Percentiles rank a stretch among this genome's conserved stretches.
phyloP scores from a whole-genome alignment of 768 basidiomycete genomes.

The Trametes cubensis region DNA sequence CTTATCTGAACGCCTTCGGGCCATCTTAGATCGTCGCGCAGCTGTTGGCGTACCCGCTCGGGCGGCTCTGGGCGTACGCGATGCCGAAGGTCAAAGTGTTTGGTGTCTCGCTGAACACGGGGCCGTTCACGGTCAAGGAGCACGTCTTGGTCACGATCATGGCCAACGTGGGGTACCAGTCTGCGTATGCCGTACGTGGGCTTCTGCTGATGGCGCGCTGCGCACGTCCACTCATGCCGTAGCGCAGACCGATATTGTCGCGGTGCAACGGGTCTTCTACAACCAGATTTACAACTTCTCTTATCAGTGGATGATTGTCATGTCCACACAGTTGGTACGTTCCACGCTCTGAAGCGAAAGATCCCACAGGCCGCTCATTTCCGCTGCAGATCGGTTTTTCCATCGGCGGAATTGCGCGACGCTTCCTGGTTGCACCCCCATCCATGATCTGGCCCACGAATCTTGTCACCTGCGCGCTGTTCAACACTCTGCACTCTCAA shows the following conservation, averaged over 20 bases:
- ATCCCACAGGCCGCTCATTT: neutral
- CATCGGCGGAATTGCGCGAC: conserved; percentile 47
- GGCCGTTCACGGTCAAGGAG: conserved; percentile 77
- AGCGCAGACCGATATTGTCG: conserved; percentile 45
- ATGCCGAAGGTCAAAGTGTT: conserved; percentile 56
- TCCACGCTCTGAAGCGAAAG: neutral
- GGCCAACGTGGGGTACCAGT: conserved; percentile 39
- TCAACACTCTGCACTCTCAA: conserved; percentile 46
- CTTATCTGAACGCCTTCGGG: neutral
- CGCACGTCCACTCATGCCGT: neutral
- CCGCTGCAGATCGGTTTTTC: conserved; percentile 41
- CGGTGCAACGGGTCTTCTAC: conserved; percentile 51
- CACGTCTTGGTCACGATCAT: conserved; percentile 55
- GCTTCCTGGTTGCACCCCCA: conserved; percentile 48
- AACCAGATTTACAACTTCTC: conserved; percentile 39
- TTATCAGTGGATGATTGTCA: conserved; percentile 45
- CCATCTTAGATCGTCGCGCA: conserved; percentile 57
- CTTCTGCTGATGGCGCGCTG: neutral
- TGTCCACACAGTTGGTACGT: conserved; percentile 40
- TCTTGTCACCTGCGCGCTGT: conserved; percentile 46
- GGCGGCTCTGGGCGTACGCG: conserved; percentile 57
- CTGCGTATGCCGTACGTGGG: conserved; percentile 37
- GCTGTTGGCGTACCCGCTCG: conserved; percentile 67
- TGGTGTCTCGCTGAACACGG: conserved; percentile 60
- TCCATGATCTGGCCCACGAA: conserved; percentile 51